Evolutionary conservation across 2,329 filamentous ascomycete species (phyloP).

Genomic region (Claviceps capensis): DNA sequence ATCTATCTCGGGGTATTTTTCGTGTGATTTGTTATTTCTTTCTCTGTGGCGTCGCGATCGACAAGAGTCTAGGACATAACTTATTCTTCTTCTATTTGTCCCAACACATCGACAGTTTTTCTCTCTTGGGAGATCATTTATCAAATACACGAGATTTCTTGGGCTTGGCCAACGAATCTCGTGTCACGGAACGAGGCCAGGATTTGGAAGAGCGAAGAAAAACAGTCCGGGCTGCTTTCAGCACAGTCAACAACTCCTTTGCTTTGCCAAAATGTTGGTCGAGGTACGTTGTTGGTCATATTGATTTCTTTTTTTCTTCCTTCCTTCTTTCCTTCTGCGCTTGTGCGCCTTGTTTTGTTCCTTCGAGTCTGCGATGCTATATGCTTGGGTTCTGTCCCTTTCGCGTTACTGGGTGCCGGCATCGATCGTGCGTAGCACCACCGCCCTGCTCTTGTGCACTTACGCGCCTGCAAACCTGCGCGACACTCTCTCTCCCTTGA

Average conservation of each 20-base stretch:
- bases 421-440: constrained; percentile 3
- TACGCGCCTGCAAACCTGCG: constrained; percentile 1
- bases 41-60: background rate
- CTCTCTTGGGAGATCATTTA: background rate
- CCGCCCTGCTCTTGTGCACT: constrained; percentile 1
- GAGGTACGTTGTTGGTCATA: constrained; percentile 17
- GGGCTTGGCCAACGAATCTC: background rate
- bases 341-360: background rate
- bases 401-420: constrained; percentile 1
- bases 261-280: constrained; percentile 19
- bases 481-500: background rate
- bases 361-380: background rate
- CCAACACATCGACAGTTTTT: background rate
- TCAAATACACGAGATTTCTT: background rate
- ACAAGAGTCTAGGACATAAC: background rate
- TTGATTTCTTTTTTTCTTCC: background rate
- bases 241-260: constrained; percentile 1
- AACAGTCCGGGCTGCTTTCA: constrained; percentile 4
- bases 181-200: constrained; percentile 5
- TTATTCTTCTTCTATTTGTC: background rate
- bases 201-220: background rate
- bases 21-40: background rate
- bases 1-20: background rate
- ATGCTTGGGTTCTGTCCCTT: background rate
- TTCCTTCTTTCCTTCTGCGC: background rate